phyloP scores from a whole-genome alignment of 208 protist species.

The Crithidia fasciculata region DNA sequence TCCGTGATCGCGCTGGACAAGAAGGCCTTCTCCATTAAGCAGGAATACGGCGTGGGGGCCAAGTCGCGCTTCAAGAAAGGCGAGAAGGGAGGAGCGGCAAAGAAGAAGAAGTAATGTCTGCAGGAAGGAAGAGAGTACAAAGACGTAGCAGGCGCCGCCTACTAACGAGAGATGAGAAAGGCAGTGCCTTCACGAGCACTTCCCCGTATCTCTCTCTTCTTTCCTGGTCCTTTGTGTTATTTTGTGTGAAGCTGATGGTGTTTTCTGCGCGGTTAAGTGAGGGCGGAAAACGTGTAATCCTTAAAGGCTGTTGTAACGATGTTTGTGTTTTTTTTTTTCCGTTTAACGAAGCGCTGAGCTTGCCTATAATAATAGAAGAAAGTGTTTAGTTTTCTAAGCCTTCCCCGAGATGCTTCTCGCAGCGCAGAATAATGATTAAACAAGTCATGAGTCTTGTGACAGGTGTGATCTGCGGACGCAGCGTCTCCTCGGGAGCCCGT shows the following conservation, averaged over 20 bases:
- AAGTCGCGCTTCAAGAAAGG: slow-evolving; percentile 16
- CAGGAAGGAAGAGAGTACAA: too few species aligned
- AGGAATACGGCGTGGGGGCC: slow-evolving; percentile 30
- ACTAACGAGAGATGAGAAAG: too few species aligned
- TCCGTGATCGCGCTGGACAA: slow-evolving; percentile 18
- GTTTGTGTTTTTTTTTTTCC: not conserved
- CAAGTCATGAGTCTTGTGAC: too few species aligned
- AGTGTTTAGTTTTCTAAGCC: not conserved
- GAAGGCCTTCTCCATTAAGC: slow-evolving; percentile 29
- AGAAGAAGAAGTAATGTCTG: not conserved
- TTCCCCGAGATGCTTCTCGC: too few species aligned
- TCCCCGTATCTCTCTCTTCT: too few species aligned
- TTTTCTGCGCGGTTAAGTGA: not conserved
- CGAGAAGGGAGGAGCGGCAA: not conserved
- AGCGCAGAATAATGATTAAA: too few species aligned
- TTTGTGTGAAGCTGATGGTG: not conserved
- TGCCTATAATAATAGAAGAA: not conserved
- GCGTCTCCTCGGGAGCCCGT: too few species aligned
- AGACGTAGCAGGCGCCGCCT: too few species aligned
- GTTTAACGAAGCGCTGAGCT: not conserved
- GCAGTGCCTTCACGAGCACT: too few species aligned
- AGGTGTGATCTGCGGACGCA: too few species aligned
- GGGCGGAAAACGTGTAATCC: not conserved
- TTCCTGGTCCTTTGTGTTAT: too few species aligned
- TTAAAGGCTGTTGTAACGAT: not conserved